A percentile compares a stretch with the other conserved stretches of the same genome.
These are phyloP conservation scores for Populus pruinosa DNA, from an alignment of 345 rosid species.

Conservation along the genomic window DNA sequence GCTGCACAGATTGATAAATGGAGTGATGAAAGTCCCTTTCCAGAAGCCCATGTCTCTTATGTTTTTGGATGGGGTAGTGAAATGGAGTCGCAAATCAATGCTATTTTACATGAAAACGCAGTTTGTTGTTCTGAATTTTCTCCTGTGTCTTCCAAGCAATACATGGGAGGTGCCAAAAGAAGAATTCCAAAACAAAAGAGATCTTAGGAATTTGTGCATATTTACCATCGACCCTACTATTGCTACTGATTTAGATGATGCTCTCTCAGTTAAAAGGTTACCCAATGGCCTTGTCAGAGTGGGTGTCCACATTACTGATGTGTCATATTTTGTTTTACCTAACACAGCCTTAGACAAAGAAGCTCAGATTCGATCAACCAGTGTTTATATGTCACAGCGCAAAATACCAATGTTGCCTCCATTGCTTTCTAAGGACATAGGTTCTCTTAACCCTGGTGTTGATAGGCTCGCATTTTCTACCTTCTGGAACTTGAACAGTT, in stretches of 20 bases:
- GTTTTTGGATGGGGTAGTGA: conserved; percentile 72
- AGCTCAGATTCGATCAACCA: conserved; percentile 77
- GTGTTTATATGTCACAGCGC: conserved; percentile 58
- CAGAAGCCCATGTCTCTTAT: conserved; percentile 48
- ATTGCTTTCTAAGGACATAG: conserved; percentile 59
- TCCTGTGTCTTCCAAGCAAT: conserved; percentile 56
- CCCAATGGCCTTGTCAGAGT: conserved; percentile 56
- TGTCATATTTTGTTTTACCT: conserved; percentile 79
- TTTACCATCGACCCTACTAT: conserved; percentile 73
- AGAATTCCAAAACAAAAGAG: conserved; percentile 57
- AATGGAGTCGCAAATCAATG: conserved; percentile 58
- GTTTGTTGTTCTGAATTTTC: conserved; percentile 61
- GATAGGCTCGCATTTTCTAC: conserved; percentile 81
- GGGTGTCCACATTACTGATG: conserved; percentile 92
- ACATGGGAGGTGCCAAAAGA: conserved; percentile 73
- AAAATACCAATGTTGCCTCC: conserved; percentile 87
- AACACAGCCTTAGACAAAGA: conserved; percentile 65
- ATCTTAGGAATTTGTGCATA: conserved; percentile 67
- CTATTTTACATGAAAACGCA: conserved; percentile 68
- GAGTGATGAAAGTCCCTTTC: conserved; percentile 62
- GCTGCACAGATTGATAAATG: conserved; percentile 66
- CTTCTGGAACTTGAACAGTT: conserved; percentile 64
- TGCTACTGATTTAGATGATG: conserved; percentile 90
- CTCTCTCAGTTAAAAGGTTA: conserved; percentile 68
- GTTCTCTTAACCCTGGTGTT: conserved; percentile 81